These are phyloP conservation scores for Diplogelasinospora grovesii DNA, from an alignment of 495 filamentous ascomycete genomes.

Conservation along the genomic window DNA sequence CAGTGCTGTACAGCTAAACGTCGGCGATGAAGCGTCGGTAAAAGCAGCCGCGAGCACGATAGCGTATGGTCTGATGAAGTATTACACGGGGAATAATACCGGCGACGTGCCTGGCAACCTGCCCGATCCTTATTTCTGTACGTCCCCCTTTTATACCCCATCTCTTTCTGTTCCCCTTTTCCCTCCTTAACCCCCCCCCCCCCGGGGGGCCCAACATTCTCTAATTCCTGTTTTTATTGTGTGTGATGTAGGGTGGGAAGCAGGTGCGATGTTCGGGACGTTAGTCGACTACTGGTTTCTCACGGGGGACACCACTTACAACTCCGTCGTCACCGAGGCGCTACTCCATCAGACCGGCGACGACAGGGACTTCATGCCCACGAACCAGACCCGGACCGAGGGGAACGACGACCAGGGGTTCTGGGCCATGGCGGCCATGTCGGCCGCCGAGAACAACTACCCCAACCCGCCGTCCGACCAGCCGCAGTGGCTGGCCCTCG, in stretches of 20 bases:
- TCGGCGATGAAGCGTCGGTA: slow-evolving; percentile 26
- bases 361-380: slow-evolving; percentile 66
- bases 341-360: slow-evolving; percentile 65
- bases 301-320: slow-evolving; percentile 70
- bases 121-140: slow-evolving; percentile 67
- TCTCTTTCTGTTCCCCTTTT: no score
- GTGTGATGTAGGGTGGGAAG: slow-evolving; percentile 56
- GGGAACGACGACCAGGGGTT: slow-evolving; percentile 88
- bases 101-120: slow-evolving; percentile 67
- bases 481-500: slow-evolving; percentile 72
- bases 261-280: slow-evolving; percentile 67
- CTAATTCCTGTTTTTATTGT: background rate
- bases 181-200: no score
- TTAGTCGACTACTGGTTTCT: slow-evolving; percentile 80
- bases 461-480: slow-evolving; percentile 55
- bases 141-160: slow-evolving; percentile 1
- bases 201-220: no score
- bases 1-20: slow-evolving; percentile 6
- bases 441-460: slow-evolving; percentile 72
- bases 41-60: slow-evolving; percentile 39
- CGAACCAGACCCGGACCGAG: slow-evolving; percentile 67
- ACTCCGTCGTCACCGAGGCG: slow-evolving; percentile 59
- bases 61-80: slow-evolving; percentile 42
- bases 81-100: slow-evolving; percentile 64
- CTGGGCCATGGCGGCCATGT: slow-evolving; percentile 78